A percentile compares a stretch with the other conserved stretches of the same genome.
Conservation (phyloP, 495 filamentous ascomycete genomes). For the Aspergillus kassunensis region DNA sequence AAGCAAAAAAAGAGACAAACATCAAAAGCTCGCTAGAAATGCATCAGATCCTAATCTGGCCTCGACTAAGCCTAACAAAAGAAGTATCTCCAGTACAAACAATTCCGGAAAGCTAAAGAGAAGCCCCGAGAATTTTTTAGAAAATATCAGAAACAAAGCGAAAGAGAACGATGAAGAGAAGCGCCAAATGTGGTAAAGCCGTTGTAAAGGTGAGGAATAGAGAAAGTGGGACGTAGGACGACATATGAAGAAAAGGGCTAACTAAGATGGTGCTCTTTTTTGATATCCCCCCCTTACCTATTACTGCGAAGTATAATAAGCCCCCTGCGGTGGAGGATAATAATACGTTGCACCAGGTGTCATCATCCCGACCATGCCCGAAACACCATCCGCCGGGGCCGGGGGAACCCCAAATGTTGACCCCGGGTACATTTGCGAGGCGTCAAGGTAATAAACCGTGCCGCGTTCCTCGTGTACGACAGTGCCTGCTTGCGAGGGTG, state of each 20-base stretch:
- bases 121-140: slow-evolving; percentile 12
- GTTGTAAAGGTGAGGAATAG: slow-evolving; percentile 7
- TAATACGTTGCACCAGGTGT: slow-evolving; percentile 70
- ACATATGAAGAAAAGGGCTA: slow-evolving; percentile 8
- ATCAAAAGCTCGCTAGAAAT: slow-evolving; percentile 31
- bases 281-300: background rate
- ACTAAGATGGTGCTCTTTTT: slow-evolving; percentile 1
- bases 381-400: slow-evolving; percentile 50
- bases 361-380: slow-evolving; percentile 79
- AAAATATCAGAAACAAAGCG: slow-evolving; percentile 11
- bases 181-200: slow-evolving; percentile 7
- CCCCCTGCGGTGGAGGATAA: slow-evolving; percentile 56
- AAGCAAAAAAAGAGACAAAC: slow-evolving; percentile 4
- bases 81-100: slow-evolving; percentile 7
- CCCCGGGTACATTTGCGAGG: slow-evolving; percentile 58
- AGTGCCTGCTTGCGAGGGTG: slow-evolving; percentile 56
- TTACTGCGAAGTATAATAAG: slow-evolving; percentile 66
- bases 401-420: slow-evolving; percentile 39
- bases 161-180: slow-evolving; percentile 11
- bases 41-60: slow-evolving; percentile 34
- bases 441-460: slow-evolving; percentile 92
- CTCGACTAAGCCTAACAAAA: slow-evolving; percentile 14
- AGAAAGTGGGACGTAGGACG: slow-evolving; percentile 1
- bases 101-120: slow-evolving; percentile 8
- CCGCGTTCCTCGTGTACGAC: slow-evolving; percentile 91